Base-by-base conservation (phyloP, 2,329 filamentous ascomycete genomes). In the Septoria petroselini region DNA sequence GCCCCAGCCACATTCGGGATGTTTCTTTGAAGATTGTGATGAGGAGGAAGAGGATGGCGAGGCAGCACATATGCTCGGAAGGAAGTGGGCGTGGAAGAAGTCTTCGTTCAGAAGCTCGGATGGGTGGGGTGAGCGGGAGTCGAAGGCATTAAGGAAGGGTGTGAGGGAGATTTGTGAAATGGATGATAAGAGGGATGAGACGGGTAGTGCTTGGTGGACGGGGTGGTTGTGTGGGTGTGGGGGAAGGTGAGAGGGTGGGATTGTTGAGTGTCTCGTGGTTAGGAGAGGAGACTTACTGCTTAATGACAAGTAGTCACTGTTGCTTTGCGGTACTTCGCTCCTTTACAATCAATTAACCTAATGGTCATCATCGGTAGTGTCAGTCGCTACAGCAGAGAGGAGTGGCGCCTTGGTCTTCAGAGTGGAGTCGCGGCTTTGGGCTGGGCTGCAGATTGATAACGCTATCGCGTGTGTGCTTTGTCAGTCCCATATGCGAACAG, bases 11-110 rank as follows among this genome's bases (percentile, higher is more conserved):
- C 62, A 65, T 47, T 61, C 62, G 8, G 62, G 55, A 14, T 66
- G 62, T 30, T 66, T 66, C 42, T 66, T 66, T 38, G 63, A 64
- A 23, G 55, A 61, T 43, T 59, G 64, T 17, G 57, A 62, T 30
- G 58, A 59, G 38, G 62, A 65, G 19, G 53, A 62, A 21, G 59
- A 60, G 37, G 48, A 50, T 21, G 55, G 57, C 30, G 55, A 57
- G 17, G 50, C 43, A 3, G 47, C 48, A 44, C 58, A 27, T 27
- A 27, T 60, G 3, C 37, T 61, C 52, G 37, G 57, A 43, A 51
- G 52, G 50, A 62, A 59, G 33, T 62, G 60, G 17, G 53, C 42
- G 8, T 55, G 58, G 58, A 53, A 48, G 49, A 58, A 53, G 41
- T 39, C 41, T 6, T 17, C 37, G n/a, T n/a, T n/a, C n/a, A n/a